phyloP scores from a whole-genome alignment of 768 basidiomycete species.

The Gyrodon lividus region DNA sequence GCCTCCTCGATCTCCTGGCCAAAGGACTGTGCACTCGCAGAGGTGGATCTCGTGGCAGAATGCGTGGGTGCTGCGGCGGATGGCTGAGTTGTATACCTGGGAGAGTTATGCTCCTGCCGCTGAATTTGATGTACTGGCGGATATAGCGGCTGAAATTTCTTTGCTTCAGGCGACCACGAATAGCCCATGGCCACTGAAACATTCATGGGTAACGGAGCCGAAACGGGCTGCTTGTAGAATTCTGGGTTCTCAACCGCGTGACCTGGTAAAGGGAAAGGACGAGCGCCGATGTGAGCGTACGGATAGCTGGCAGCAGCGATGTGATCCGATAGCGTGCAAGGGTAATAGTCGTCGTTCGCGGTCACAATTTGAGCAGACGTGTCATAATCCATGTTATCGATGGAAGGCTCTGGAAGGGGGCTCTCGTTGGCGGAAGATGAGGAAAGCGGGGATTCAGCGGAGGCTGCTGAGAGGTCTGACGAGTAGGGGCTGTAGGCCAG shows the following conservation, averaged over 20 bases:
- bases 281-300: conserved; percentile 24
- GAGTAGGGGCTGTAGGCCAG: conserved; percentile 37
- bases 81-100: conserved; percentile 18
- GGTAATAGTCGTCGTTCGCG: conserved; percentile 28
- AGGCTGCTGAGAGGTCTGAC: conserved; percentile 35
- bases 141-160: conserved; percentile 39
- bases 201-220: conserved; percentile 32
- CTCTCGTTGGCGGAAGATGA: conserved; percentile 40
- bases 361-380: conserved; percentile 22
- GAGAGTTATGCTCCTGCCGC: conserved; percentile 23
- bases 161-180: conserved; percentile 30
- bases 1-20: conserved; percentile 28
- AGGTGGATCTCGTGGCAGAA: conserved; percentile 16
- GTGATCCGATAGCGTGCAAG: conserved; percentile 28
- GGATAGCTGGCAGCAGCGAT: conserved; percentile 16
- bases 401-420: conserved; percentile 37
- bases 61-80: conserved; percentile 9
- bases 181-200: conserved; percentile 34
- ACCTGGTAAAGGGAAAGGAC: conserved; percentile 20
- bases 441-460: conserved; percentile 40
- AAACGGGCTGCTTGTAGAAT: conserved; percentile 33
- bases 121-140: conserved; percentile 31
- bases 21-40: conserved; percentile 16
- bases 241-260: conserved; percentile 25
- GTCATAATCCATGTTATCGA: conserved; percentile 36